Base-by-base conservation (phyloP, 805 yeast species). In the Cyberlindnera bimundalis region DNA sequence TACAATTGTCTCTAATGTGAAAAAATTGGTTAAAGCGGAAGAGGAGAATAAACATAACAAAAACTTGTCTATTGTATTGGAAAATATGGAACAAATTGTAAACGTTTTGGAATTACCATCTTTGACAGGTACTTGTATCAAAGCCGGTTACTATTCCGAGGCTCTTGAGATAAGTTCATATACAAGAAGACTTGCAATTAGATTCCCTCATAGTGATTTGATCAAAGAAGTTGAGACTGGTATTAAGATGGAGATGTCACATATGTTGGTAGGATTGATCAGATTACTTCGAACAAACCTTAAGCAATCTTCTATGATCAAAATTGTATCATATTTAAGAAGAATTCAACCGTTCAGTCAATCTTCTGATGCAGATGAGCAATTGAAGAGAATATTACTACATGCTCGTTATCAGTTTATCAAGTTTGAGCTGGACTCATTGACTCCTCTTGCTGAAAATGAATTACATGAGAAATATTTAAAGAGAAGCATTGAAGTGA, bases 81-180 rank as follows among this genome's bases (percentile, higher is more conserved):
- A 72, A 35, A 81, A 84, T 50, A 73, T 88, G 55, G 89, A 82
- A 46, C 76, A 79, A 29, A 70, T 90, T 10, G 73, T 83, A 45
- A 96, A 86, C 52, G 73, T 90, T 9, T 66, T 91, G 50, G 96
- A 87, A 55, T 65, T 93, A 25, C 97, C 99, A 1, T 73, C 95
- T 2, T 60, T 91, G 35, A 80, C 91, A 25, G 73, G 80, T 35
- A 79, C 90, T n/a, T 87, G 97, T 61, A 86, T 90, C 10, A 71
- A 78, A 35, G 82, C 84, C 34, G 96, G 96, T 0, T 85, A 84
- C 55, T 93, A 90, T 57, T 84, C 88, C 25, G 96, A 89, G 55
- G 89, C 96, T 9, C 73, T 91, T 26, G 96, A 91, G 58, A 75
- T 91, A 12, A 83, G 89, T 11, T 74, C 84, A 23, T 79, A 85